Conservation (phyloP, 2,329 filamentous ascomycete genomes). For the Beauveria varroae region DNA sequence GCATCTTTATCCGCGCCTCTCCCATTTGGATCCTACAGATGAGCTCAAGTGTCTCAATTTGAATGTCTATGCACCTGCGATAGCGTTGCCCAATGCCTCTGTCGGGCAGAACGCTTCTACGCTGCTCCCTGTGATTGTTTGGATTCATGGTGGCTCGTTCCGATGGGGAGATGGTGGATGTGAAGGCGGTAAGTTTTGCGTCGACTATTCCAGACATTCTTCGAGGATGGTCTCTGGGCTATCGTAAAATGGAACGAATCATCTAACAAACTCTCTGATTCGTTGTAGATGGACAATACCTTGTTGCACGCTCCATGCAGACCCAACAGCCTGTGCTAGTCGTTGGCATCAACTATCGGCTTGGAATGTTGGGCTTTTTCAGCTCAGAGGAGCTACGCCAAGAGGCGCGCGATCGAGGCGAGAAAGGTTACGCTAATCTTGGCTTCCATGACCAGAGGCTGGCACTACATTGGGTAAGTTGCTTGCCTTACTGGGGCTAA, state of each 20-base stretch:
- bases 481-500: background rate
- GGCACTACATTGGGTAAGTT: background rate
- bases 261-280: background rate
- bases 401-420: background rate
- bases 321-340: background rate
- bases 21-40: background rate
- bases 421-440: background rate
- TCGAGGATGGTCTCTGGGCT: background rate
- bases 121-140: background rate
- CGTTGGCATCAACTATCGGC: background rate
- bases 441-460: background rate
- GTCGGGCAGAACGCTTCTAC: background rate
- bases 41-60: background rate
- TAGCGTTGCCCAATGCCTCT: background rate
- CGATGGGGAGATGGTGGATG: background rate
- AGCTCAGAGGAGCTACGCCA: background rate
- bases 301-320: background rate
- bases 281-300: background rate
- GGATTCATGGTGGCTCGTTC: background rate
- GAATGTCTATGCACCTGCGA: background rate
- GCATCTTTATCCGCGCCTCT: background rate
- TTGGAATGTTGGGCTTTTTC: background rate
- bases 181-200: background rate
- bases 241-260: background rate
- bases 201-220: background rate